phyloP scores from a whole-genome alignment of 176 grass and related monocot genomes.

The Neostapfia colusana region DNA sequence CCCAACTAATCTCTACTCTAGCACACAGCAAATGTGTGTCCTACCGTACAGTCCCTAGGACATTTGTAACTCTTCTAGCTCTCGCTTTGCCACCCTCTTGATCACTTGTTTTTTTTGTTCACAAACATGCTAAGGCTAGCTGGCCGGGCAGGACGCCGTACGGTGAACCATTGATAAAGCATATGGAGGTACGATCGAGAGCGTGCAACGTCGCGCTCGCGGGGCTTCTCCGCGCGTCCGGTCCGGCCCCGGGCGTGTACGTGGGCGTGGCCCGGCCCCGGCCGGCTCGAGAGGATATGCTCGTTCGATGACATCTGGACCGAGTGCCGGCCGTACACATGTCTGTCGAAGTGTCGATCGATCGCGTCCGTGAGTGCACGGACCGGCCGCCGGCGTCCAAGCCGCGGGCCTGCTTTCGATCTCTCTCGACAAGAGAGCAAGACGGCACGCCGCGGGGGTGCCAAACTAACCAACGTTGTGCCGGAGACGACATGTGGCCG shows the following conservation, averaged over 20 bases:
- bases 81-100: neutral
- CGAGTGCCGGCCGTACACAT: neutral
- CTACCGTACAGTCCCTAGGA: neutral
- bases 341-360: too few species aligned
- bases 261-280: neutral
- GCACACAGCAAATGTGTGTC: neutral
- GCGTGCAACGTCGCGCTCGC: slow-evolving; percentile 13
- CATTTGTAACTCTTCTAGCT: slow-evolving; percentile 10
- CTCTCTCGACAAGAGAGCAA: neutral
- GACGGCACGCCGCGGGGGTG: neutral
- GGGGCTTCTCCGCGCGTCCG: neutral
- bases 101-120: neutral
- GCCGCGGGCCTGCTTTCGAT: neutral
- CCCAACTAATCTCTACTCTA: slow-evolving; percentile 5
- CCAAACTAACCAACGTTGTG: neutral
- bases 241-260: too few species aligned
- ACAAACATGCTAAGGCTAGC: neutral
- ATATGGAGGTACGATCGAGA: neutral
- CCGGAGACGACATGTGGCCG: neutral
- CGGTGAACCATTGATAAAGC: slow-evolving; percentile 7
- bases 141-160: neutral
- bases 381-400: too few species aligned
- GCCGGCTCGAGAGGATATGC: neutral
- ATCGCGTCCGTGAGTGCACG: too few species aligned
- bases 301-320: neutral